Evolutionary conservation across 805 yeast species (phyloP), one percentile per base, ranked within the genome.

Genomic region (Maudiozyma bulderi): DNA sequence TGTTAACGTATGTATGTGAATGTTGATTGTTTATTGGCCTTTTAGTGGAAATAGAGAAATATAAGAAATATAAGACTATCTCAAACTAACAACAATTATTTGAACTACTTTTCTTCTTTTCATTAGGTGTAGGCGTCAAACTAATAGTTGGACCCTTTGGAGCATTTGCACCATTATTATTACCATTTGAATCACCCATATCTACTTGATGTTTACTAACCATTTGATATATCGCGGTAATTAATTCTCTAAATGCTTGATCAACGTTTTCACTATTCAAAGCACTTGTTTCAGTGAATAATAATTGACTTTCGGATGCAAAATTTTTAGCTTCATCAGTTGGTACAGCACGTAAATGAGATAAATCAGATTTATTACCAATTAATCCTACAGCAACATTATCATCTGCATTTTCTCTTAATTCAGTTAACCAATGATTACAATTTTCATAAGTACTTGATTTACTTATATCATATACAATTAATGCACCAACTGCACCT

Each of bases 401-500:
- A 52, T 95, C 89, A 70, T 90, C 86, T 41, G 93, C 98, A 72
- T 93, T 83, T 72, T 85, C 88, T 73, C 84, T 78, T 74, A 93
- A 76, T 72, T 91, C 91, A 69, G 90, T 82, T 69, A 93, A 69
- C 93, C 96, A 90, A 66, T 88, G 84, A 41, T 84, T 78, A 53
- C 90, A 89, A 54, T 82, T 80, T 65, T 86, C 95, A 68, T 88
- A 89, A 47, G 88, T 78, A 62, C 84, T 89, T 11, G 90, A 78
- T 73, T 91, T 91, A 52, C 96, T 81, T 61, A 91, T 91, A 71
- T 91, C 99, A 70, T 91, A 91, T 54, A 91, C 95, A 50, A 91
- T 84, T 60, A 91, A 76, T 4, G 98, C 98, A 52, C 99, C 99
- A 48, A 90, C 96, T 1, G 99, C 98, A 40, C 98, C 99, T 65